Base-by-base conservation (phyloP, 108 stramenopile species). In the Pseudonitzschia delicatissima region DNA sequence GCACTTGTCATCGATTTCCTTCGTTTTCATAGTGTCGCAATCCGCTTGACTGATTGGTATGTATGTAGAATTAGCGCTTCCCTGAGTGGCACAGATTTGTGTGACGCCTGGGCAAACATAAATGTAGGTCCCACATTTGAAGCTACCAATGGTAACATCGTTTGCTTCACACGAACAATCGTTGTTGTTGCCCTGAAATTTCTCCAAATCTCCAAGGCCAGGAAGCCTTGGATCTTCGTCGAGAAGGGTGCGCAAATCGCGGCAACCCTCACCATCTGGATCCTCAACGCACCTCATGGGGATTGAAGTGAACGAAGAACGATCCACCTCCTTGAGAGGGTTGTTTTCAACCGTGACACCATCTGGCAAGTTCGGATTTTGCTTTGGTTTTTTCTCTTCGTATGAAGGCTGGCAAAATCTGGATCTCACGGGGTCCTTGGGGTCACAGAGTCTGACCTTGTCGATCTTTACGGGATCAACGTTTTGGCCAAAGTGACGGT, bases 401-500 rank as follows among this genome's bases (percentile, higher is more conserved):
- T 15, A 21, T 7, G 25, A 35, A 21, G 70, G 70, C 28, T 49
- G 25, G 26, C 70, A 71, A 60, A 32, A 63, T 45, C 44, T 45
- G 12, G 55, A 18, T 39, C 52, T 71, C 51, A 29, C 61, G 4
- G 70, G 70, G 29, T 71, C 70, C 28, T 63, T 47, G 39, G 39
- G 63, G 51, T 71, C 70, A 50, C 70, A 71, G 4, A 62, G 35
- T 15, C 32, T 39, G 33, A 49, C 70, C 7, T 37, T 5, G 37
- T 55, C 26, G 29, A 72, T 21, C 57, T 72, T 61, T 49, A 32
- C 45, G 2, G 28, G 45, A 3, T 55, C 47, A 18, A 64, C 8
- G 52, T 57, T 66, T 13, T 35, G 53, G n/a, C 71, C 71, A 32
- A 72, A 72, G 49, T 25, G 65, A n/a, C 71, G 53, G 45, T 72